Evolutionary conservation across 2,329 filamentous ascomycete genomes (phyloP).

Genomic region (Hortaea werneckii): DNA sequence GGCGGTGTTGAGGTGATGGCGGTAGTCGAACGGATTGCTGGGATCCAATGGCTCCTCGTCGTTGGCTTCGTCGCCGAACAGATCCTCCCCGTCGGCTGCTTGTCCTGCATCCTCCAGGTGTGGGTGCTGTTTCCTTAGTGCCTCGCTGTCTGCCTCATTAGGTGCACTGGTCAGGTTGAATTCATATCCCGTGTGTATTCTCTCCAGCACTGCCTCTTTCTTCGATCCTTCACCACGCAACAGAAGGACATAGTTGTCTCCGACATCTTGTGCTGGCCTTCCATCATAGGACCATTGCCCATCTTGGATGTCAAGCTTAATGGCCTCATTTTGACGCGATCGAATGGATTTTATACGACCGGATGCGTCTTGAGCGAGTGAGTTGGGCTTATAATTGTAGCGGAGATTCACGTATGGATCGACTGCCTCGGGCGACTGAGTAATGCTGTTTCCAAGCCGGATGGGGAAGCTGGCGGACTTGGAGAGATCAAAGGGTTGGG

Average conservation of each 20-base stretch:
- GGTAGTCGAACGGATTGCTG: conserved; percentile 39
- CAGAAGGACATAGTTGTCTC: conserved; percentile 55
- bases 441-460: conserved; percentile 21
- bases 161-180: conserved; percentile 74
- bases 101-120: conserved; percentile 32
- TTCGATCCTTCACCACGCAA: conserved; percentile 15
- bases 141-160: conserved; percentile 49
- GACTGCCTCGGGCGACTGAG: conserved; percentile 6
- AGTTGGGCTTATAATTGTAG: conserved; percentile 37
- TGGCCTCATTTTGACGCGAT: conserved; percentile 1
- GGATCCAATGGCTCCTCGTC: conserved; percentile 29
- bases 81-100: conserved; percentile 13
- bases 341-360: conserved; percentile 6
- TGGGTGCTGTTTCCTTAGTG: conserved; percentile 55
- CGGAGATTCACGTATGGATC: conserved; percentile 16
- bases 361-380: not conserved
- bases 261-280: conserved; percentile 25
- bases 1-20: conserved; percentile 32
- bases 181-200: conserved; percentile 68
- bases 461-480: conserved; percentile 17
- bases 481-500: conserved; percentile 17
- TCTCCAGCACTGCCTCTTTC: conserved; percentile 48
- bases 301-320: not conserved
- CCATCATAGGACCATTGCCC: conserved; percentile 26
- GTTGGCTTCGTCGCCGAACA: conserved; percentile 26